phyloP scores from a whole-genome alignment of 1,139 yeast genomes.

The Oligophagozyma castellii region DNA sequence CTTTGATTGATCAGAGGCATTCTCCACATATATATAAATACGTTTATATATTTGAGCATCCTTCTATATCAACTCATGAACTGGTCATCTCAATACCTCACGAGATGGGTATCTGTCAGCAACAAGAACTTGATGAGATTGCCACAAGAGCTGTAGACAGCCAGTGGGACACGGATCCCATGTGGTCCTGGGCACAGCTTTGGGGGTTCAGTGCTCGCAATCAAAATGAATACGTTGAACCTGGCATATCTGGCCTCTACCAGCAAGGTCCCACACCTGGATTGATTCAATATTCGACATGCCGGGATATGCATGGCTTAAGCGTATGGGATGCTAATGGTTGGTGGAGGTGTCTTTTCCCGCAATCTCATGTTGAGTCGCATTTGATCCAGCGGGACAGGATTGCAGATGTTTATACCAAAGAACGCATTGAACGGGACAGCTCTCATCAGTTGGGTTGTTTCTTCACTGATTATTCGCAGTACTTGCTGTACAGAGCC shows the following conservation, averaged over 20 bases:
- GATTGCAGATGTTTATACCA: conserved; percentile 14
- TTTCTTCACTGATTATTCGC: conserved; percentile 51
- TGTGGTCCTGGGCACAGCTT: no score
- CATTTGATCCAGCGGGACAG: no score
- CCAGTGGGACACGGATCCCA: no score
- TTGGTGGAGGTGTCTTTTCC: conserved; percentile 80
- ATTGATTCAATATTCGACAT: conserved; percentile 42
- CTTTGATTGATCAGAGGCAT: no score
- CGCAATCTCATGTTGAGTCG: conserved; percentile 32
- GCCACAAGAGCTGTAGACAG: no score
- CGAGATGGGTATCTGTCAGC: no score
- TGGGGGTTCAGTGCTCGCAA: no score
- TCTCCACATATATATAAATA: no score
- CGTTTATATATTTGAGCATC: no score
- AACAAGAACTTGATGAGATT: no score
- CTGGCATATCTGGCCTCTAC: conserved; percentile 31
- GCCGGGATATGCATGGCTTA: conserved; percentile 49
- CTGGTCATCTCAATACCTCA: no score
- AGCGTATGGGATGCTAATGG: conserved; percentile 73
- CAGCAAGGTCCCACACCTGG: conserved; percentile 45
- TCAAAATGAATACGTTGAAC: conserved; percentile 7
- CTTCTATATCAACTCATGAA: no score
- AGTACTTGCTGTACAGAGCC: conserved; percentile 50
- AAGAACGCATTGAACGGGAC: conserved; percentile 32
- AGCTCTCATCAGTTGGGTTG: conserved; percentile 27